Percentiles rank a stretch among this genome's conserved stretches.
Evolutionary conservation across 257 asterid species (phyloP).

Genomic region (Anisodus acutangulus): DNA sequence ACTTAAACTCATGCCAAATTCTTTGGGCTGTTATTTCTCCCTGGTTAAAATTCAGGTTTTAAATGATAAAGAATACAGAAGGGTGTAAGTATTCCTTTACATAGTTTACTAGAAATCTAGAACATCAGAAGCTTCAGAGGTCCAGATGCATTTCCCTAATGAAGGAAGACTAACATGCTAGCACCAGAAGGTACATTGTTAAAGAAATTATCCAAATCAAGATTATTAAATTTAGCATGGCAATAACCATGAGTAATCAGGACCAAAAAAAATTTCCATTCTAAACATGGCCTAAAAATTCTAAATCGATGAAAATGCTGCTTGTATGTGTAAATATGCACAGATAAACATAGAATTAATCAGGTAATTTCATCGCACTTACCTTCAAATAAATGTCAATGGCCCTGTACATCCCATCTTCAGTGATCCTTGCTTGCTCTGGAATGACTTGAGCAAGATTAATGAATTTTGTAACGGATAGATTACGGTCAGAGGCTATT

Average conservation of each 20-base stretch:
- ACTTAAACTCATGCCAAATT: background rate
- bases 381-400: slow-evolving; percentile 91
- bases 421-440: slow-evolving; percentile 65
- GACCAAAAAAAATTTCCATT: background rate
- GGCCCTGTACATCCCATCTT: slow-evolving; percentile 87
- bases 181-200: background rate
- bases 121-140: background rate
- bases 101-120: background rate
- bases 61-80: background rate
- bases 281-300: background rate
- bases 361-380: background rate
- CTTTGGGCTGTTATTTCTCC: background rate
- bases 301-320: background rate
- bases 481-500: slow-evolving; percentile 68
- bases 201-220: background rate
- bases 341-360: background rate
- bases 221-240: slow-evolving; percentile 8
- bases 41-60: background rate
- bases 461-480: slow-evolving; percentile 58
- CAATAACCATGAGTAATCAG: background rate
- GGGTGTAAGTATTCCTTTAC: background rate
- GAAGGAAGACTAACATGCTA: background rate
- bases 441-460: slow-evolving; percentile 70
- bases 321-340: slow-evolving; percentile 14
- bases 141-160: background rate